Base-by-base conservation (phyloP, 139 green algal species). In the Chlamydomonas asymmetrica region DNA sequence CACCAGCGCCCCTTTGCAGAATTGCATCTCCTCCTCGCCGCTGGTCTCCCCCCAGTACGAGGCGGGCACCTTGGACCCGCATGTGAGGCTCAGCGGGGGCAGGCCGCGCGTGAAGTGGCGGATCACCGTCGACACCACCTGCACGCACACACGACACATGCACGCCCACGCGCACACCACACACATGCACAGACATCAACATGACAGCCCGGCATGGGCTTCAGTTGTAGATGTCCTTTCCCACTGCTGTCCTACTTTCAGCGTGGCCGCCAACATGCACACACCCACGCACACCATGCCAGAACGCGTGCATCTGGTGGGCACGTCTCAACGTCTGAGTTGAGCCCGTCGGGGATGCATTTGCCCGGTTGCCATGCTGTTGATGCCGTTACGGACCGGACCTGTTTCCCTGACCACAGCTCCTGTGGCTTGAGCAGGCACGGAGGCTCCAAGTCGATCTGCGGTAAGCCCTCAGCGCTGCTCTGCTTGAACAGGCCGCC, bases 331-430 rank as follows among this genome's bases (percentile, higher is more conserved):
- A n/a, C n/a, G n/a, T n/a, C n/a, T n/a, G n/a, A n/a, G n/a, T n/a
- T n/a, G n/a, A n/a, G n/a, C n/a, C n/a, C n/a, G n/a, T 65, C 57
- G 31, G 57, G 57, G n/a, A 18, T 65, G 8, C 10, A 10, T 23
- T 22, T 67, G 18, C 34, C 32, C 34, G 23, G 8, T 40, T 43
- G 8, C 61, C n/a, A n/a, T n/a, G n/a, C n/a, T n/a, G n/a, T n/a
- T n/a, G 27, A 10, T 65, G 10, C 57, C 57, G 27, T 65, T 6
- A 38, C 31, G 6, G 10, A 25, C 7, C 71, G 31, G 43, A 84
- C 79, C 89, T 98, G 94, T 88, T 99, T 98, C 43, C 95, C 96
- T 0, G 92, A 97, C 94, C 94, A 99, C 45, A 97, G 79, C 37
- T 57, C 61, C 5, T 70, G 68, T 20, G 96, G 96, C 76, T 95